Percentiles rank a stretch among this genome's conserved stretches.
Evolutionary conservation across 148 eudicot species (phyloP).

Genomic region (Fagopyrum tataricum): DNA sequence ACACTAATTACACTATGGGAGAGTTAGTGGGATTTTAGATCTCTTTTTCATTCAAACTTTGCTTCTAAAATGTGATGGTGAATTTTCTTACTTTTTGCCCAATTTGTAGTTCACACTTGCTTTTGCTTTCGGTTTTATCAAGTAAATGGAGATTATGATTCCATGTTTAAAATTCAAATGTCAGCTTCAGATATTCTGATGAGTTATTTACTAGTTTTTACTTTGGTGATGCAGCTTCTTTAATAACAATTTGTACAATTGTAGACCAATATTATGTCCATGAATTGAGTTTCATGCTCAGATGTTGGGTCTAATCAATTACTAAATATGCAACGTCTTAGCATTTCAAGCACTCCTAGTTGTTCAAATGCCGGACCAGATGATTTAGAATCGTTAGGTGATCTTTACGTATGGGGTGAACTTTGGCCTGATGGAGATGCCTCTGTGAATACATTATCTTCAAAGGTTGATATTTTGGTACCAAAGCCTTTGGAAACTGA

Average conservation of each 20-base stretch:
- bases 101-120: neutral
- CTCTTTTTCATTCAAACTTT: neutral
- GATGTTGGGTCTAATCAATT: slow-evolving; percentile 50
- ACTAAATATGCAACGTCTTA: slow-evolving; percentile 81
- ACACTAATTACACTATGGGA: neutral
- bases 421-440: slow-evolving; percentile 59
- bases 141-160: neutral
- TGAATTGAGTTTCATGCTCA: slow-evolving; percentile 39
- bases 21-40: neutral
- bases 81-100: neutral
- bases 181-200: neutral
- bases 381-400: slow-evolving; percentile 84
- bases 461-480: slow-evolving; percentile 61
- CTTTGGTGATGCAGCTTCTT: slow-evolving; percentile 25
- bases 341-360: slow-evolving; percentile 93
- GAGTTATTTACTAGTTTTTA: neutral
- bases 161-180: neutral
- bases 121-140: neutral
- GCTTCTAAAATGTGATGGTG: neutral
- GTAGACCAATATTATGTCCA: slow-evolving; percentile 28
- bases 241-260: slow-evolving; percentile 28
- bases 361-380: slow-evolving; percentile 93
- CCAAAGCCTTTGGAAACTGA: slow-evolving; percentile 77
- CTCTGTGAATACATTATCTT: slow-evolving; percentile 26
- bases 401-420: slow-evolving; percentile 98